Conservation (phyloP, 2,329 filamentous ascomycete genomes). For the Neonectria sp. region DNA sequence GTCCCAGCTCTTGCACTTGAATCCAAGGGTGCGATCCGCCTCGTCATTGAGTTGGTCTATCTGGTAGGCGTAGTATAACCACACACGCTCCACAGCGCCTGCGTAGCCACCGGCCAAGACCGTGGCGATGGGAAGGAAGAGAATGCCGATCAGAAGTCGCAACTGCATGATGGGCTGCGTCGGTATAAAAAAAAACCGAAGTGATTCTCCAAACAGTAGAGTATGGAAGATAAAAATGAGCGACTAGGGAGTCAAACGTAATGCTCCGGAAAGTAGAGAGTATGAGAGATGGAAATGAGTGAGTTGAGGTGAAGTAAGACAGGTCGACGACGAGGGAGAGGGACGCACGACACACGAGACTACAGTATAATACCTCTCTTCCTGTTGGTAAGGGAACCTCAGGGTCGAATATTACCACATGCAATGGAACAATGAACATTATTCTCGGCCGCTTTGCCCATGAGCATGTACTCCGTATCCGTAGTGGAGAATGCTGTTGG, state of each 20-base stretch:
- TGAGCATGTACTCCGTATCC: slow-evolving; percentile 5
- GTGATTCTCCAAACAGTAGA: slow-evolving; percentile 9
- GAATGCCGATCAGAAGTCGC: slow-evolving; percentile 4
- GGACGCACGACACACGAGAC: background rate
- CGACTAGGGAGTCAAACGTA: background rate
- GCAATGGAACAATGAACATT: background rate
- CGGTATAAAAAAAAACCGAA: background rate
- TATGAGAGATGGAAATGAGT: slow-evolving; percentile 12
- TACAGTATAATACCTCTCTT: slow-evolving; percentile 14
- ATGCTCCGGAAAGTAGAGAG: background rate
- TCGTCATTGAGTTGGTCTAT: slow-evolving; percentile 26
- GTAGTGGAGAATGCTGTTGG: slow-evolving; percentile 8
- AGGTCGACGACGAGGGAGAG: background rate
- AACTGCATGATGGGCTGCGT: slow-evolving; percentile 9
- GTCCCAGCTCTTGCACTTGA: slow-evolving; percentile 14
- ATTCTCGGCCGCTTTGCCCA: slow-evolving; percentile 5
- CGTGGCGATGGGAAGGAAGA: slow-evolving; percentile 18
- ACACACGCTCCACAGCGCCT: slow-evolving; percentile 20
- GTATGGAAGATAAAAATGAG: slow-evolving; percentile 13
- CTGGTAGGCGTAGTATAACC: slow-evolving; percentile 29
- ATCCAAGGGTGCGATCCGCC: slow-evolving; percentile 11
- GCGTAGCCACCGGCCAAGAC: slow-evolving; percentile 25
- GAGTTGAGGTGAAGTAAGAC: slow-evolving; percentile 4
- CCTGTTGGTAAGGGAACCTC: slow-evolving; percentile 12
- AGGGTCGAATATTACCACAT: background rate